phyloP scores from a whole-genome alignment of 2,329 filamentous ascomycete genomes.

The Shiraia sp. region DNA sequence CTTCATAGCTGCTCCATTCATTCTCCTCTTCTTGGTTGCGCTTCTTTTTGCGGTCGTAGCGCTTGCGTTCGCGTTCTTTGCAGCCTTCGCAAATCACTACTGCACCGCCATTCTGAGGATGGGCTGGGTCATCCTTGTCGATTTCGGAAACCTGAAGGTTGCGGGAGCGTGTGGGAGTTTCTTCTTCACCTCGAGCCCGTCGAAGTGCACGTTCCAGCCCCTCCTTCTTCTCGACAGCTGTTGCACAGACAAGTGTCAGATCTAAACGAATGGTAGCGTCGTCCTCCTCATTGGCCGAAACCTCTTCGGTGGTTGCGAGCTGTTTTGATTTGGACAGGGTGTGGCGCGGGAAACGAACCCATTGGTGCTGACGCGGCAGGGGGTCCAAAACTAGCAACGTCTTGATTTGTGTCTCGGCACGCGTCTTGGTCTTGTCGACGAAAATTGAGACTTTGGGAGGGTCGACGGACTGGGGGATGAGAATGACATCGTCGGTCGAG shows the following conservation, averaged over 20 bases:
- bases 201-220: slow-evolving; percentile 69
- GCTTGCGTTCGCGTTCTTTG: slow-evolving; percentile 86
- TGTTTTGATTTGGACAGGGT: slow-evolving; percentile 95
- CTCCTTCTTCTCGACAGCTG: slow-evolving; percentile 78
- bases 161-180: slow-evolving; percentile 41
- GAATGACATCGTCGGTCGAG: slow-evolving; percentile 24
- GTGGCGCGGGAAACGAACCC: slow-evolving; percentile 82
- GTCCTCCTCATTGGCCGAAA: slow-evolving; percentile 75
- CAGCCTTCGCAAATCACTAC: slow-evolving; percentile 92
- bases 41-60: slow-evolving; percentile 91
- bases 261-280: slow-evolving; percentile 37
- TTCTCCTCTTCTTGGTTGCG: slow-evolving; percentile 85
- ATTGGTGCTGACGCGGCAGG: slow-evolving; percentile 74
- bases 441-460: slow-evolving; percentile 24
- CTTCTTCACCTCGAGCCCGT: slow-evolving; percentile 55
- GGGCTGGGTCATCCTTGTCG: slow-evolving; percentile 66
- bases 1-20: slow-evolving; percentile 64
- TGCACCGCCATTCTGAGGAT: slow-evolving; percentile 86
- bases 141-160: slow-evolving; percentile 48
- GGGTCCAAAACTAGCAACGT: slow-evolving; percentile 79
- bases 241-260: slow-evolving; percentile 75
- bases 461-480: slow-evolving; percentile 30
- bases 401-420: slow-evolving; percentile 95
- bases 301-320: slow-evolving; percentile 72
- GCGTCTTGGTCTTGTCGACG: slow-evolving; percentile 66